Evolutionary conservation across 2,329 filamentous ascomycete species (phyloP).

Genomic region (Massarina eburnea): DNA sequence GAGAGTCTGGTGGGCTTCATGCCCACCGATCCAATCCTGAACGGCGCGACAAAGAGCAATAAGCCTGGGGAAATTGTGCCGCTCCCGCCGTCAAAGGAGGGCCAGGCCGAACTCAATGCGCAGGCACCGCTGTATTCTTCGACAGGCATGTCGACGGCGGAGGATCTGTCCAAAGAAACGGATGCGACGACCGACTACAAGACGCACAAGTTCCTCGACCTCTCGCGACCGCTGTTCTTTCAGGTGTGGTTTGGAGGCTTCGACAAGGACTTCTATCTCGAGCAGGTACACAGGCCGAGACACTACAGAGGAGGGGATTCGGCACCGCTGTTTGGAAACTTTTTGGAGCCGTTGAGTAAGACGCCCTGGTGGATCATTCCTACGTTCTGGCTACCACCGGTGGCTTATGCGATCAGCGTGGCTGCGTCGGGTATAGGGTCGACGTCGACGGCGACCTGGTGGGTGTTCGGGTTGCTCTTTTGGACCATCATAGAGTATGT

Average conservation of each 20-base stretch:
- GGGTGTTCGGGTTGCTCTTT: slow-evolving; percentile 68
- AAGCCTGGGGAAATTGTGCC: slow-evolving; percentile 55
- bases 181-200: slow-evolving; percentile 76
- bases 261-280: slow-evolving; percentile 91
- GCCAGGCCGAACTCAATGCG: slow-evolving; percentile 51
- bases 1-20: slow-evolving; percentile 85
- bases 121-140: slow-evolving; percentile 54
- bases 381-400: slow-evolving; percentile 77
- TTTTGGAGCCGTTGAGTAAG: slow-evolving; percentile 94
- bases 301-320: slow-evolving; percentile 94
- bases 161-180: slow-evolving; percentile 85
- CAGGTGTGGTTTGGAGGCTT: slow-evolving; percentile 90
- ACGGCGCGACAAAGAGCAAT: slow-evolving; percentile 51
- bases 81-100: slow-evolving; percentile 53
- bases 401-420: slow-evolving; percentile 70
- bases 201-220: slow-evolving; percentile 89
- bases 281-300: slow-evolving; percentile 92
- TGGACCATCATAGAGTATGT: slow-evolving; percentile 92
- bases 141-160: slow-evolving; percentile 87
- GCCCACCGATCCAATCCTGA: slow-evolving; percentile 58
- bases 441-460: slow-evolving; percentile 61
- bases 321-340: slow-evolving; percentile 94
- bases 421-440: slow-evolving; percentile 62
- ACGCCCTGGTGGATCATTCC: slow-evolving; percentile 95
- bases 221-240: slow-evolving; percentile 78